Evolutionary conservation across 2,329 filamentous ascomycete genomes (phyloP).

Genomic region (Aspergillus hiratsukae): DNA sequence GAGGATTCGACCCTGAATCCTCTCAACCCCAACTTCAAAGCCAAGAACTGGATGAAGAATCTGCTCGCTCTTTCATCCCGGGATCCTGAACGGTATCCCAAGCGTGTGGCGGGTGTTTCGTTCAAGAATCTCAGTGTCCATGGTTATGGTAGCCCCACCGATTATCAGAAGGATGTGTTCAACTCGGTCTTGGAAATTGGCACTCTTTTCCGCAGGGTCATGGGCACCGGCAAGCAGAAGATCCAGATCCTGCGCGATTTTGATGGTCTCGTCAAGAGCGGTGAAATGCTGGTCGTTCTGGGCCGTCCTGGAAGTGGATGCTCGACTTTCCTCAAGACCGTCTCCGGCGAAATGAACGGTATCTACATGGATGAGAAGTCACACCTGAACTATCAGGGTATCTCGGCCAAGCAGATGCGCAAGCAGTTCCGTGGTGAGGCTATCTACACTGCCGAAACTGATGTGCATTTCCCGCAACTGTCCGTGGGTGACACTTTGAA

Average conservation of each 20-base stretch:
- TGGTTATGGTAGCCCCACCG: constrained; percentile 62
- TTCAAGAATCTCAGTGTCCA: constrained; percentile 66
- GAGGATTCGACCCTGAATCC: constrained; percentile 43
- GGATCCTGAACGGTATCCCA: constrained; percentile 50
- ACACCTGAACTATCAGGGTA: constrained; percentile 73
- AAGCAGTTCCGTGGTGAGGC: constrained; percentile 74
- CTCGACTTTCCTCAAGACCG: constrained; percentile 81
- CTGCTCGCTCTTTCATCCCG: constrained; percentile 44
- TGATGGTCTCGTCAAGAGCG: constrained; percentile 57
- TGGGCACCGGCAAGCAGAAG: constrained; percentile 37
- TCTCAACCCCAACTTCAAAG: constrained; percentile 40
- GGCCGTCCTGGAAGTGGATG: constrained; percentile 55
- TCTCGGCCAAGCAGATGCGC: constrained; percentile 59
- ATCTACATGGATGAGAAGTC: constrained; percentile 67
- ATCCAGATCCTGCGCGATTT: constrained; percentile 62
- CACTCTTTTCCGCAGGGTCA: constrained; percentile 28
- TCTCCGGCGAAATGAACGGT: constrained; percentile 78
- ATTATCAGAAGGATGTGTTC: constrained; percentile 56
- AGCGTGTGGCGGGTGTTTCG: constrained; percentile 58
- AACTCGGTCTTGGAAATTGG: constrained; percentile 35
- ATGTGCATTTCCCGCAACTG: constrained; percentile 76
- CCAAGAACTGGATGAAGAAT: constrained; percentile 45
- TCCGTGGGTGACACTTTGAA: constrained; percentile 74
- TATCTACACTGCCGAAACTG: constrained; percentile 81
- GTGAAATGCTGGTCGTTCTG: constrained; percentile 56